Percentiles rank a stretch among this genome's conserved stretches.
Evolutionary conservation across 2,329 filamentous ascomycete genomes (phyloP).

Genomic region (Colletotrichum magnum): DNA sequence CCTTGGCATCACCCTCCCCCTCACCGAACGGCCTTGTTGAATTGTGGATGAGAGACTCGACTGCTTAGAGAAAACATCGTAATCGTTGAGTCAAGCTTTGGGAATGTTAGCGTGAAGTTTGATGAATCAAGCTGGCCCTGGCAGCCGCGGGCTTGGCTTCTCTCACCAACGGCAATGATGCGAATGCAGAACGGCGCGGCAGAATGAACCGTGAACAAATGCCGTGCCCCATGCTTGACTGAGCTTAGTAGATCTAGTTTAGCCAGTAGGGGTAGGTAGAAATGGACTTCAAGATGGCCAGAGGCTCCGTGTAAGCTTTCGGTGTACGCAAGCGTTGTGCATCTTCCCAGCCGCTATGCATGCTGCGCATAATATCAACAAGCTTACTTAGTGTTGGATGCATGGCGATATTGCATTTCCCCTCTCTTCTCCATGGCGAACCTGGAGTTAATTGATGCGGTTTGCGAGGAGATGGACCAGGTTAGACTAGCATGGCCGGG

Average conservation of each 20-base stretch:
- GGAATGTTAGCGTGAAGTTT: not conserved
- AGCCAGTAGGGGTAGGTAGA: constrained; percentile 3
- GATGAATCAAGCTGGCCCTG: not conserved
- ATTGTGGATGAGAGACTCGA: not conserved
- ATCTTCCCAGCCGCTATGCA: not conserved
- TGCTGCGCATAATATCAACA: constrained; percentile 11
- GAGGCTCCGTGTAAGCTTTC: not conserved
- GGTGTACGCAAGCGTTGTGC: constrained; percentile 15
- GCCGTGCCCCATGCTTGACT: not conserved
- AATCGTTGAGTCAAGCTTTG: constrained; percentile 20
- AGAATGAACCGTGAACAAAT: not conserved
- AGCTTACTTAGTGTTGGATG: not conserved
- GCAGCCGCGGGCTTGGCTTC: not conserved
- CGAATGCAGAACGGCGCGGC: not conserved
- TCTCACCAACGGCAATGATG: not conserved
- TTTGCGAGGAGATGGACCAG: not conserved
- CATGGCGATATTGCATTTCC: not conserved
- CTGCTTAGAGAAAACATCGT: constrained; percentile 8
- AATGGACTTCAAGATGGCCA: not conserved
- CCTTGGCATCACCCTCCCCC: not conserved
- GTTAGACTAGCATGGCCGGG: too few relatives aligned
- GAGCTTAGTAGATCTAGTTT: not conserved
- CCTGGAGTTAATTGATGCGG: not conserved
- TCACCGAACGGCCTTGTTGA: not conserved
- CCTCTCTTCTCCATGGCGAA: not conserved